Evolutionary conservation across 148 eudicot genomes (phyloP), one percentile per base, ranked within the genome.

Genomic region (Talinum fruticosum): DNA sequence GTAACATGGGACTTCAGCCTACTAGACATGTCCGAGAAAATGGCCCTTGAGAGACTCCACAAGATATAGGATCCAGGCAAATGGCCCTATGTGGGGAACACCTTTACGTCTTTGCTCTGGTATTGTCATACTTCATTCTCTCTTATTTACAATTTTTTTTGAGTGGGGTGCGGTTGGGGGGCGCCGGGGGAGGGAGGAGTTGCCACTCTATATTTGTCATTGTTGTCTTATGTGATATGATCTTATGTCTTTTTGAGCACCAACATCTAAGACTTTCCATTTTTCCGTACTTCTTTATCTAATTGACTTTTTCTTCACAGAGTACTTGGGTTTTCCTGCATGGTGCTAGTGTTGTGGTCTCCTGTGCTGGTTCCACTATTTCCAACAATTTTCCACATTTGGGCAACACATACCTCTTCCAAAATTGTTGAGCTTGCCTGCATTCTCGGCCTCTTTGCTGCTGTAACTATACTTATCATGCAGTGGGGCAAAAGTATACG

Each of bases 311-410:
- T 64, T 72, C 18, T 75, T 76, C 71, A 41, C 45, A 91, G 99
- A 92, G 82, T 96, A 76, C 88, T 90, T 66, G 94, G 90, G 38
- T 96, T 93, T 87, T 86, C 83, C 75, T 75, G 79, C 83, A 85
- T 96, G 99, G 99, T 89, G 76, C 81, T 96, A 82, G 88, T 96
- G 69, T 82, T 96, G 66, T 96, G 99, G 99, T 87, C 99, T 45
- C 99, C 99, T 12, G 86, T 93, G 71, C 82, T 88, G 77, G 78
- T 96, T 80, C 99, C 97, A 4, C 73, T 93, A 82, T 83, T 96
- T 79, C 99, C 99, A 24, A 78, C 94, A 62, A 86, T 96, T 68
- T 85, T 96, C 70, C 90, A 86, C 67, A 86, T 83, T 78, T 89
- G 97, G 93, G 83, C 89, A 35, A 87, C 91, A 53, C 85, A 81